phyloP scores from a whole-genome alignment of 306 rosid genomes.

The Citrullus amarus region DNA sequence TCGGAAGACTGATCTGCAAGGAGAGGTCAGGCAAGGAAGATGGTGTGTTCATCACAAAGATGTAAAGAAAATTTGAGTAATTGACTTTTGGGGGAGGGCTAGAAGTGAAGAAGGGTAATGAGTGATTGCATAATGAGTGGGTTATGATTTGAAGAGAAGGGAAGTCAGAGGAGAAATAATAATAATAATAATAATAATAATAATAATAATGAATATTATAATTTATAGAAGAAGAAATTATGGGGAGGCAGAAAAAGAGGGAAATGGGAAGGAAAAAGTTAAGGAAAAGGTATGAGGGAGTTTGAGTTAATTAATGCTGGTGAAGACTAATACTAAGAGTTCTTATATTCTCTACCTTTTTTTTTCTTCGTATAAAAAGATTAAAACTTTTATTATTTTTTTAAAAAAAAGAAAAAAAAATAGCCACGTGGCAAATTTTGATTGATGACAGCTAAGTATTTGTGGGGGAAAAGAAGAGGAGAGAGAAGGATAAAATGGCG shows the following conservation, averaged over 20 bases:
- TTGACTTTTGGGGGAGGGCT: not conserved
- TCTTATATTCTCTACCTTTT: no score
- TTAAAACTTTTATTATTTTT: no score
- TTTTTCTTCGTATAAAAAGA: no score
- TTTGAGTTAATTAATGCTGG: no score
- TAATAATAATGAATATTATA: no score
- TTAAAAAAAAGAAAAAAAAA: no score
- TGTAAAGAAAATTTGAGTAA: not conserved
- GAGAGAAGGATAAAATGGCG: conserved; percentile 25
- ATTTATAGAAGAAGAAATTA: conserved; percentile 15
- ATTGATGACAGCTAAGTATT: no score
- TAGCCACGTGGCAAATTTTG: no score
- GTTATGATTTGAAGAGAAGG: conserved; percentile 42
- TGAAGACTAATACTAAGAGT: no score
- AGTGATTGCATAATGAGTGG: conserved; percentile 70
- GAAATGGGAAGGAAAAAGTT: no score
- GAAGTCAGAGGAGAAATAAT: not conserved
- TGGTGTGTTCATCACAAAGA: conserved; percentile 19
- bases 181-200: no score
- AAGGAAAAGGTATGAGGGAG: conserved; percentile 7
- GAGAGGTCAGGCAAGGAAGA: conserved; percentile 53
- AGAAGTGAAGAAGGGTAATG: conserved; percentile 4
- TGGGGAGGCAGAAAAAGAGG: conserved; percentile 21
- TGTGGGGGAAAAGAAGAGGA: not conserved
- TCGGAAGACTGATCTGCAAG: conserved; percentile 66